Evolutionary conservation across 306 rosid species (phyloP).

Genomic region (Medicago arabica): DNA sequence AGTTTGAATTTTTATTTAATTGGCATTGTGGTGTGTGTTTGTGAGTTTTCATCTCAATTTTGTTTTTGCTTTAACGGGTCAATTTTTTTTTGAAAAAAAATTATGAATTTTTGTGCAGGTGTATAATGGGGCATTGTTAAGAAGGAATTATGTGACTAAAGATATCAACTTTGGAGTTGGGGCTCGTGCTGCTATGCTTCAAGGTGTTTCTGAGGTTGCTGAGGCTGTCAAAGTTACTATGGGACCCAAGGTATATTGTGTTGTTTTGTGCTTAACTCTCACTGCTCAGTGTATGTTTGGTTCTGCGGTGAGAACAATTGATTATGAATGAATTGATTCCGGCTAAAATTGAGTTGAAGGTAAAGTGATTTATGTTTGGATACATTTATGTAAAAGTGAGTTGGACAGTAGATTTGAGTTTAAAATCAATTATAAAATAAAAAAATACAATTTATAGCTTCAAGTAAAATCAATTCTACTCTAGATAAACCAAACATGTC

Average conservation of each 20-base stretch:
- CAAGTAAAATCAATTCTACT: too few species aligned
- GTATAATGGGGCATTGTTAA: constrained; percentile 50
- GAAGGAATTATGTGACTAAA: constrained; percentile 78
- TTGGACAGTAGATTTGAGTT: too few species aligned
- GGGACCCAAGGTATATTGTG: constrained; percentile 88
- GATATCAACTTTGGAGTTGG: constrained; percentile 82
- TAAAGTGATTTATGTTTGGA: too few species aligned
- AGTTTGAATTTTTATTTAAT: constrained; percentile 21
- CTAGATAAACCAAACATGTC: too few species aligned
- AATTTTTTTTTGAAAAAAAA: neutral
- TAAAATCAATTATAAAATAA: too few species aligned
- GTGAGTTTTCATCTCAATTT: neutral
- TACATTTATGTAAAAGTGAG: too few species aligned
- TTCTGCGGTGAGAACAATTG: too few species aligned
- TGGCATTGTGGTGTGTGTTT: neutral
- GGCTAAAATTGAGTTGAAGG: too few species aligned
- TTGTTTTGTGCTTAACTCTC: constrained; percentile 2
- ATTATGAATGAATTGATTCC: too few species aligned
- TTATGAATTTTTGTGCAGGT: constrained; percentile 45
- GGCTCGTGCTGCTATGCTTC: constrained; percentile 90
- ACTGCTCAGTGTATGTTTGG: neutral
- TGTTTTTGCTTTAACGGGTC: neutral
- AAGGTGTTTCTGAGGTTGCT: constrained; percentile 91
- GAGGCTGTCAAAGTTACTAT: constrained; percentile 98
- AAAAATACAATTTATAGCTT: too few species aligned